Base-by-base conservation (phyloP, 805 yeast genomes). In the Cyberlindnera xylosilytica region DNA sequence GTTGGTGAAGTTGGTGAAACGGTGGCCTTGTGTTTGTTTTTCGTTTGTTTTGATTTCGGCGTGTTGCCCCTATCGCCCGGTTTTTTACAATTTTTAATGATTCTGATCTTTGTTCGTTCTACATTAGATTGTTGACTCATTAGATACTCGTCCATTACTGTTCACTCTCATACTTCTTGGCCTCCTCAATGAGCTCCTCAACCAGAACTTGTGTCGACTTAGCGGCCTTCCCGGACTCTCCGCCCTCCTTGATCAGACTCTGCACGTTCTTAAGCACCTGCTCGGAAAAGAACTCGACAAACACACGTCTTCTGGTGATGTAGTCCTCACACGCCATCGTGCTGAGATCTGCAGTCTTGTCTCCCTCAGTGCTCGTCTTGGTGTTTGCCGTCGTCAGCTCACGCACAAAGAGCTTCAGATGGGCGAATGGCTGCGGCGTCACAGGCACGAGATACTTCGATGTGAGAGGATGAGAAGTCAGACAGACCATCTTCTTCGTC, bases 161-260 rank as follows among this genome's bases (percentile, higher is more conserved):
- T 19, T 37, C 36, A 20, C 11, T 15, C 22, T 40, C 38, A 31
- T 41, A 24, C 44, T 38, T 37, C 10, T 33, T 20, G 6, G 23
- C 36, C 37, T 41, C 47, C 8, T 5, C 13, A 13, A 40, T 20
- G 16, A 49, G 36, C 27, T 44, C 47, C 18, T 45, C 50, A 1
- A 45, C 34, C 15, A 56, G 16, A 2, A 34, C 32, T 23, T 52
- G 42, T n/a, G 56, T 27, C 2, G 47, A 34, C 19, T 64, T 66
- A 7, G 76, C 72, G 12, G 59, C 73, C 47, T 79, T 73, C 3
- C 89, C 89, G 16, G 74, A 65, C 36, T 81, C 87, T 1, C 90
- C 90, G 11, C 88, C 95, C 50, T 85, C 93, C 52, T 78, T 78
- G 9, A 78, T 61, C 24, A 78, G 53, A 30, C 66, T 66, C 1